Conservation (phyloP, 75 land plant genomes). For the Sequoia sempervirens region DNA sequence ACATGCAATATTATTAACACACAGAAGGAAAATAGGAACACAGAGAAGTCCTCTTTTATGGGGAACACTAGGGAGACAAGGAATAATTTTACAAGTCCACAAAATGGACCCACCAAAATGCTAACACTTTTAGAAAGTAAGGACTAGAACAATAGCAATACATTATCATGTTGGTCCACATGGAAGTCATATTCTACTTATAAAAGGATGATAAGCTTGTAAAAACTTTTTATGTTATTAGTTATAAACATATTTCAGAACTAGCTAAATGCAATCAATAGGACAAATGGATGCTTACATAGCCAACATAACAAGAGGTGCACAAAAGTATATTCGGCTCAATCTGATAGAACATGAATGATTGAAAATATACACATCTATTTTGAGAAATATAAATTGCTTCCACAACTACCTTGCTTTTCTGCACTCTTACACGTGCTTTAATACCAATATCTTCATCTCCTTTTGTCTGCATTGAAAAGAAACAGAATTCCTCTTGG, state of each 20-base stretch:
- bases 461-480: conserved; percentile 51
- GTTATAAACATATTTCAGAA: not conserved
- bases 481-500: not conserved
- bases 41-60: not conserved
- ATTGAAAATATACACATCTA: conserved; percentile 7
- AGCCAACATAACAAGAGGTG: not conserved
- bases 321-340: not conserved
- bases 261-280: not conserved
- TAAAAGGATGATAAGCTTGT: not conserved
- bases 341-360: conserved; percentile 6
- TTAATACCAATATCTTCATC: conserved; percentile 88
- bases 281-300: not conserved
- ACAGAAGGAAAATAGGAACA: too few relatives aligned
- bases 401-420: conserved; percentile 71
- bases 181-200: not conserved
- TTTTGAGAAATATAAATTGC: not conserved
- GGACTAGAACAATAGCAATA: not conserved
- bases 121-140: not conserved
- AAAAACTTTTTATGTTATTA: not conserved
- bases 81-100: not conserved
- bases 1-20: too few relatives aligned
- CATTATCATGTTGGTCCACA: not conserved
- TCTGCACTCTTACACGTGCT: conserved; percentile 92
- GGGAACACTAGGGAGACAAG: not conserved
- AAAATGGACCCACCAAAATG: not conserved